Conservation (phyloP, 2,329 filamentous ascomycete species). For the Monosporascus sp. region DNA sequence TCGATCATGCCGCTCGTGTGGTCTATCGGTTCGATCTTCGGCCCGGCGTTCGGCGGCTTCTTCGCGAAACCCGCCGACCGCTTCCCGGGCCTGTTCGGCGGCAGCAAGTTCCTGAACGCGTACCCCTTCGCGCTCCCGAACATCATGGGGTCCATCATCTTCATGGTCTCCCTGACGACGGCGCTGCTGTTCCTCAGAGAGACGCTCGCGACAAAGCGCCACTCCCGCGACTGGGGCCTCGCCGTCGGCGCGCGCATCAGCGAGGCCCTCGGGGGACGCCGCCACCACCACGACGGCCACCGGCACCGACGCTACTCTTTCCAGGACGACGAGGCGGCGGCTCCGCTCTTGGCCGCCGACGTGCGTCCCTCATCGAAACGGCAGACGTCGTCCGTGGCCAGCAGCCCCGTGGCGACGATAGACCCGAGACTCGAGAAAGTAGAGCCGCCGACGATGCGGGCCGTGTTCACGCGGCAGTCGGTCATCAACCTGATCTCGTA, state of each 20-base stretch:
- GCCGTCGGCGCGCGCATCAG: slow-evolving; percentile 63
- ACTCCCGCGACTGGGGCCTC: slow-evolving; percentile 69
- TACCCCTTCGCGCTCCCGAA: slow-evolving; percentile 87
- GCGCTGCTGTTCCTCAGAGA: slow-evolving; percentile 80
- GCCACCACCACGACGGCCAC: slow-evolving; percentile 19
- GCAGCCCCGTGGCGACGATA: neutral
- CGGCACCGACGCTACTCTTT: slow-evolving; percentile 40
- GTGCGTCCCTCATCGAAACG: slow-evolving; percentile 11
- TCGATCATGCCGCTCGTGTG: slow-evolving; percentile 89
- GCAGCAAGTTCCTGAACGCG: slow-evolving; percentile 59
- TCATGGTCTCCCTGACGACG: slow-evolving; percentile 67
- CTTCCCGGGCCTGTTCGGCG: slow-evolving; percentile 64
- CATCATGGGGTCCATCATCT: slow-evolving; percentile 68
- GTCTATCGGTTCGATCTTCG: slow-evolving; percentile 82
- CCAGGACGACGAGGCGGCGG: slow-evolving; percentile 50
- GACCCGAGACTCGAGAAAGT: slow-evolving; percentile 16
- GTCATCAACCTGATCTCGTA: slow-evolving; percentile 72
- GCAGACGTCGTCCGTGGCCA: neutral
- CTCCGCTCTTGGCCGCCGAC: slow-evolving; percentile 43
- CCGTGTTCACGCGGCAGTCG: slow-evolving; percentile 68
- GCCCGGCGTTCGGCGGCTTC: slow-evolving; percentile 80
- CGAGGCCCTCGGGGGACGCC: slow-evolving; percentile 25
- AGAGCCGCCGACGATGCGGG: slow-evolving; percentile 17
- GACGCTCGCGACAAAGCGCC: slow-evolving; percentile 68
- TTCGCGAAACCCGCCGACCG: slow-evolving; percentile 76